Percentiles rank a stretch among this genome's conserved stretches.
These are phyloP conservation scores for Lachancea nothofagi DNA, from an alignment of 805 yeast genomes.

Conservation along the genomic window DNA sequence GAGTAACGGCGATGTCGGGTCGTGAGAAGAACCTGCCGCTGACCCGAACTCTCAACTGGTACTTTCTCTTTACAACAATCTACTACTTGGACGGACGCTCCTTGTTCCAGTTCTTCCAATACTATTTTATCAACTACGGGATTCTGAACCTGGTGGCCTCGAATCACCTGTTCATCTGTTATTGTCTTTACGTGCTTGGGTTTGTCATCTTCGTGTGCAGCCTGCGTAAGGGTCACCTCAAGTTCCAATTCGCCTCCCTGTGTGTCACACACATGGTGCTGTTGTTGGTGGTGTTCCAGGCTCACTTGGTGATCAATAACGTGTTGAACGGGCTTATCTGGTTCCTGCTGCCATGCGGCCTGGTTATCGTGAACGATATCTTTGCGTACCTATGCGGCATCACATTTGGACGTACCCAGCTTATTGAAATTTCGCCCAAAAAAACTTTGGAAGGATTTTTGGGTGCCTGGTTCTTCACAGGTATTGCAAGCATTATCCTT, in stretches of 20 bases:
- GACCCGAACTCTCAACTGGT: conserved; percentile 86
- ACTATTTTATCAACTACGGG: conserved; percentile 34
- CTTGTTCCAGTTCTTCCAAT: conserved; percentile 59
- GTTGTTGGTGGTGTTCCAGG: conserved; percentile 85
- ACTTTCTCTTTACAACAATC: conserved; percentile 78
- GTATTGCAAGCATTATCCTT: conserved; percentile 61
- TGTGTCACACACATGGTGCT: conserved; percentile 93
- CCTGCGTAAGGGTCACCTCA: conserved; percentile 80
- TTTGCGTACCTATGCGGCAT: conserved; percentile 97
- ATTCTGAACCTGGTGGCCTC: conserved; percentile 52
- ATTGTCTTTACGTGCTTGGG: conserved; percentile 79
- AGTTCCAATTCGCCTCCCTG: conserved; percentile 89
- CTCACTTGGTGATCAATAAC: conserved; percentile 86
- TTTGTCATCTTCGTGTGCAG: conserved; percentile 87
- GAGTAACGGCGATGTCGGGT: conserved; percentile 74
- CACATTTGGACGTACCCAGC: conserved; percentile 88
- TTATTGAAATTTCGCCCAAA: conserved; percentile 91
- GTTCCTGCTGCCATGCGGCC: conserved; percentile 87
- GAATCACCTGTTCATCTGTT: conserved; percentile 80
- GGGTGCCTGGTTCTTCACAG: conserved; percentile 96
- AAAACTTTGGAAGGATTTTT: conserved; percentile 96
- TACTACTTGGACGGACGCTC: conserved; percentile 87
- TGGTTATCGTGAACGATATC: conserved; percentile 91
- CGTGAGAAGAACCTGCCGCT: conserved; percentile 77
- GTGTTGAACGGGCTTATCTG: conserved; percentile 87